A percentile compares a stretch with the other conserved stretches of the same genome.
Evolutionary conservation across 805 yeast species (phyloP).

Genomic region (Lipomyces mesembrius): DNA sequence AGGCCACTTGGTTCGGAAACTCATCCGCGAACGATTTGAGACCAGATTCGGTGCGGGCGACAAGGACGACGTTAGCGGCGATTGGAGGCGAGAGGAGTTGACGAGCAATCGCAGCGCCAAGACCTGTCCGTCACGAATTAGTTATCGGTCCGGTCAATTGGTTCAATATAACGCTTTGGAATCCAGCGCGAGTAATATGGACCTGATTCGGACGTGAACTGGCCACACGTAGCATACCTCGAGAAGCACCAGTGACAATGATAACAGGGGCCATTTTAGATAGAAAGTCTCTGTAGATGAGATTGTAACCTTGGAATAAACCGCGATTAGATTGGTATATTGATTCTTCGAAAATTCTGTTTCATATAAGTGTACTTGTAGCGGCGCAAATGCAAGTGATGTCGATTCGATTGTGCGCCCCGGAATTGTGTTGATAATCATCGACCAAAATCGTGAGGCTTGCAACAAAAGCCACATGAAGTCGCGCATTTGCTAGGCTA

Average conservation of each 20-base stretch:
- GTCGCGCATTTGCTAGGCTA: too few relatives aligned
- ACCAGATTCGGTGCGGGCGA: constrained; percentile 29
- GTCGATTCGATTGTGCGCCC: background rate
- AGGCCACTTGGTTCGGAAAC: constrained; percentile 38
- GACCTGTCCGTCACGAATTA: constrained; percentile 18
- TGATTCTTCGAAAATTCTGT: background rate
- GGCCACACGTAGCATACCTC: constrained; percentile 39
- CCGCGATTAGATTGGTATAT: background rate
- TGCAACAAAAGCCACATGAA: background rate
- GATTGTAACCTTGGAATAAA: background rate
- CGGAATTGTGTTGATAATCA: background rate
- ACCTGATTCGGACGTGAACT: background rate
- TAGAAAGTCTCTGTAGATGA: background rate
- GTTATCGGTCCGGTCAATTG: background rate
- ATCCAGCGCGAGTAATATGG: background rate
- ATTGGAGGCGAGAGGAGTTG: constrained; percentile 48
- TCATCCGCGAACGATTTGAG: constrained; percentile 29
- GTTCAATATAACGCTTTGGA: background rate
- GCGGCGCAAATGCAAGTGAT: background rate
- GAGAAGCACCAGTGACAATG: constrained; percentile 48
- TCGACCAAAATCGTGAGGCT: background rate
- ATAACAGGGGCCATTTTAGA: constrained; percentile 25
- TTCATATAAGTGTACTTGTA: background rate
- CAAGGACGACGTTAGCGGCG: constrained; percentile 53
- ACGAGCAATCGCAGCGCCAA: constrained; percentile 76